Evolutionary conservation across 2,329 filamentous ascomycete genomes (phyloP).

Genomic region (Curvularia verruculosa): DNA sequence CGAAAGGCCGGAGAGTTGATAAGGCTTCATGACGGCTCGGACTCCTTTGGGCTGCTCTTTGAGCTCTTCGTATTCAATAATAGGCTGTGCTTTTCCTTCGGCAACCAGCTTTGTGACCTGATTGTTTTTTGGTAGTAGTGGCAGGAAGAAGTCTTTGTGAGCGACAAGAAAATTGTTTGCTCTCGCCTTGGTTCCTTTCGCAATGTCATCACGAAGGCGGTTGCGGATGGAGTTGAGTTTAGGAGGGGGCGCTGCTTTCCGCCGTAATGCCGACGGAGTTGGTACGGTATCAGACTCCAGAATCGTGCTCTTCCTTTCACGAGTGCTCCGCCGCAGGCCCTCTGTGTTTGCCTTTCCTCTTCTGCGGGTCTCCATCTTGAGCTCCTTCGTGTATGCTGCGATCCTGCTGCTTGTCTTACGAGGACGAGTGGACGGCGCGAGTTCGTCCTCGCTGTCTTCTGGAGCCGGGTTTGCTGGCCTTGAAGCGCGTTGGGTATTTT

Average conservation of each 20-base stretch:
- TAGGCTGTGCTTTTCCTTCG: constrained; percentile 25
- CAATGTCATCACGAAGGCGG: constrained; percentile 52
- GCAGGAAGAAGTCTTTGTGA: constrained; percentile 55
- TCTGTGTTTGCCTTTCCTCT: constrained; percentile 20
- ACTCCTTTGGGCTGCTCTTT: constrained; percentile 54
- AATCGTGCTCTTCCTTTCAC: constrained; percentile 36
- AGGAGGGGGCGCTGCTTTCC: constrained; percentile 17
- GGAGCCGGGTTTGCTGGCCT: constrained; percentile 4
- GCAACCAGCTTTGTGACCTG: constrained; percentile 51
- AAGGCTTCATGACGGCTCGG: constrained; percentile 77
- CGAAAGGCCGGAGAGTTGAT: constrained; percentile 95
- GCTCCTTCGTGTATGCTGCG: constrained; percentile 25
- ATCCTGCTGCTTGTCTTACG: constrained; percentile 22
- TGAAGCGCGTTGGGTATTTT: constrained; percentile 1
- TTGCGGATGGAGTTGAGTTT: constrained; percentile 50
- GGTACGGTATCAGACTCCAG: constrained; percentile 41
- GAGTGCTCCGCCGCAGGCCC: constrained; percentile 29
- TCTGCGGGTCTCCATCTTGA: constrained; percentile 44
- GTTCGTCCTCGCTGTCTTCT: constrained; percentile 35
- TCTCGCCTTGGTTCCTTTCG: constrained; percentile 51
- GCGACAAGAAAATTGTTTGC: constrained; percentile 55
- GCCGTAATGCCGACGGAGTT: constrained; percentile 16
- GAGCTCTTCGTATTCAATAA: constrained; percentile 51
- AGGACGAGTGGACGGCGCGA: constrained; percentile 19
- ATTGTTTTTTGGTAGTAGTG: constrained; percentile 54